Evolutionary conservation across 306 rosid genomes (phyloP).

Genomic region (Fragaria nilgerrensis): DNA sequence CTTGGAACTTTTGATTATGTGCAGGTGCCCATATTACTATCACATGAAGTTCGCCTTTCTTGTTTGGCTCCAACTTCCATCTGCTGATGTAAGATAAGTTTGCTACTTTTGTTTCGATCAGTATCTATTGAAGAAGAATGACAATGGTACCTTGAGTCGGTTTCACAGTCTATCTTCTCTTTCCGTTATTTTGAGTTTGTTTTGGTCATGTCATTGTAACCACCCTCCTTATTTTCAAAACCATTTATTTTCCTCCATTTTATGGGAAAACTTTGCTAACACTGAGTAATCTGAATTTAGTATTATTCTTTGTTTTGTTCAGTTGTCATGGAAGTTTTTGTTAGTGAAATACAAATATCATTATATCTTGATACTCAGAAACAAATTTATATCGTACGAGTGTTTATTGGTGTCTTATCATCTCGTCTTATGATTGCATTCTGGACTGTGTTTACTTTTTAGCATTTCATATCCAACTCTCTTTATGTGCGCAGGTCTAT

Average conservation of each 20-base stretch:
- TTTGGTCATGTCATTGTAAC: neutral
- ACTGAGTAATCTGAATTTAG: neutral
- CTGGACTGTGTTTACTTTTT: neutral
- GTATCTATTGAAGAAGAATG: neutral
- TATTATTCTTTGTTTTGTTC: neutral
- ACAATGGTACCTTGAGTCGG: neutral
- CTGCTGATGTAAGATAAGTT: conserved; percentile 52
- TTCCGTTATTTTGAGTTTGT: neutral
- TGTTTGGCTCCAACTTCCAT: conserved; percentile 98
- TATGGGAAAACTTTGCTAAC: neutral
- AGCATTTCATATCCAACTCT: neutral
- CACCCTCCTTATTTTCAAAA: neutral
- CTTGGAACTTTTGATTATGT: neutral
- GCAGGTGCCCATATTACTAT: conserved; percentile 90
- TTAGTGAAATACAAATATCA: neutral
- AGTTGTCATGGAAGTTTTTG: neutral
- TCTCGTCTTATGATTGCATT: neutral
- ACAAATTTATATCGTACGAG: neutral
- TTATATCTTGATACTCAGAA: neutral
- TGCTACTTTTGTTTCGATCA: conserved; percentile 3
- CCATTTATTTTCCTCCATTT: neutral
- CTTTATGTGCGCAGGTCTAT: neutral
- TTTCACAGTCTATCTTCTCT: neutral
- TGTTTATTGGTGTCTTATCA: neutral
- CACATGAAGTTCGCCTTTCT: conserved; percentile 91